These are phyloP conservation scores for Fusarium stilboides DNA, from an alignment of 2,329 filamentous ascomycete genomes.

Conservation along the genomic window DNA sequence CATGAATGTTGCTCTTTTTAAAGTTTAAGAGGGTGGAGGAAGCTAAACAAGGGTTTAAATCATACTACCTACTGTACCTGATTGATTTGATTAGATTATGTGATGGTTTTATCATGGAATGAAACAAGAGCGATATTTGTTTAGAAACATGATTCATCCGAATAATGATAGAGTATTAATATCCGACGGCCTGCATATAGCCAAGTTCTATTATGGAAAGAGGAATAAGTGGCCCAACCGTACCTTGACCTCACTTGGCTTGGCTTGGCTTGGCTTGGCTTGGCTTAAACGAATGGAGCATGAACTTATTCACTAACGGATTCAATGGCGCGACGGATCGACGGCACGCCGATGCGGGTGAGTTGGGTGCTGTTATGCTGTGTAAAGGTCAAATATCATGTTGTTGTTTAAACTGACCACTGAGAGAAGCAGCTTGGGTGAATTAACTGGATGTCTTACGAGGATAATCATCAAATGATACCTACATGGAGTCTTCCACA, in stretches of 20 bases:
- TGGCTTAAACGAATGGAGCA: neutral
- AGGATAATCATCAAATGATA: slow-evolving; percentile 13
- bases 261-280: slow-evolving; percentile 1
- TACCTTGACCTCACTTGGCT: slow-evolving; percentile 2
- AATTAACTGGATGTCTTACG: slow-evolving; percentile 25
- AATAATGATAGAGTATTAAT: neutral
- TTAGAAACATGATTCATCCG: neutral
- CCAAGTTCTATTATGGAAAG: neutral
- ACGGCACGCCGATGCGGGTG: slow-evolving; percentile 42
- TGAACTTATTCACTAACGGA: slow-evolving; percentile 3
- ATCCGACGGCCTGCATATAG: neutral
- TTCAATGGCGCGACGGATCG: slow-evolving; percentile 32
- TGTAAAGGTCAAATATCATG: slow-evolving; percentile 6
- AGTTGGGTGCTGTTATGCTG: slow-evolving; percentile 4
- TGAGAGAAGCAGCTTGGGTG: slow-evolving; percentile 8
- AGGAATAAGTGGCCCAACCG: neutral
- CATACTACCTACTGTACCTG: too few relatives aligned
- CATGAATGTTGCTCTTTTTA: too few relatives aligned
- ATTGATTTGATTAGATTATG: too few relatives aligned
- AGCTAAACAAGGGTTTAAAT: too few relatives aligned
- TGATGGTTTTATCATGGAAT: too few relatives aligned
- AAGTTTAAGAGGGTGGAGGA: too few relatives aligned
- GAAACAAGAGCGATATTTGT: too few relatives aligned
- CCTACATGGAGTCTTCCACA: neutral
- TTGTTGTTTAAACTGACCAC: slow-evolving; percentile 18